Conservation (phyloP, 1,284 basidiomycete species). For the Puccinia coronata region DNA sequence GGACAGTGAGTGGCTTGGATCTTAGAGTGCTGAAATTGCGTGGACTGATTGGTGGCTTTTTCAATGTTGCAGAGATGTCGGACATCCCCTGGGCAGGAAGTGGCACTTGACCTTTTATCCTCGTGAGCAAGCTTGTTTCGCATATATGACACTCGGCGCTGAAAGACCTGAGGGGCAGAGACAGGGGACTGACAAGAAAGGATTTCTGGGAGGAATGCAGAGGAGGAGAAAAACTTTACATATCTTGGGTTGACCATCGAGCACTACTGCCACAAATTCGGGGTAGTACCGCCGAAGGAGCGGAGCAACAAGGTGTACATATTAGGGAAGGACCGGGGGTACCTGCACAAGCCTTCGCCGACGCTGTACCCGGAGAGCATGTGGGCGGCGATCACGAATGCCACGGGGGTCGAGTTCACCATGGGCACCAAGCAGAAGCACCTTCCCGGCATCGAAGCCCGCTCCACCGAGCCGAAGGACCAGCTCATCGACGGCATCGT, state of each 20-base stretch:
- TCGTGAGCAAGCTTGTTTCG: constrained; percentile 22
- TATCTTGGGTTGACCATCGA: constrained; percentile 47
- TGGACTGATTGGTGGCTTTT: no score
- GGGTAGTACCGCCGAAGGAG: constrained; percentile 14
- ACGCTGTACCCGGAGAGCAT: neutral
- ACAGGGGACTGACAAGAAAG: no score
- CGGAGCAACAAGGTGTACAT: constrained; percentile 44
- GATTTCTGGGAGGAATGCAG: no score
- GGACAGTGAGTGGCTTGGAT: constrained; percentile 34
- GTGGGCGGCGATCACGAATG: constrained; percentile 18
- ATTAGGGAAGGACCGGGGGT: constrained; percentile 29
- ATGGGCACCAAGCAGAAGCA: constrained; percentile 34
- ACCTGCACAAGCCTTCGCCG: constrained; percentile 32
- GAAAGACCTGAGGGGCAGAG: no score
- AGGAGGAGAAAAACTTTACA: constrained; percentile 32
- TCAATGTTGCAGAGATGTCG: constrained; percentile 24
- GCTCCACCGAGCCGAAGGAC: neutral
- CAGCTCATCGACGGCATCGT: constrained; percentile 1
- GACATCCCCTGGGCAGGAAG: constrained; percentile 34
- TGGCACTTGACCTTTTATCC: constrained; percentile 49
- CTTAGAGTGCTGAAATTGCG: neutral
- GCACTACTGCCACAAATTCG: constrained; percentile 37
- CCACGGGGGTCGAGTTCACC: constrained; percentile 37
- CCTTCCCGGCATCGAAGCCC: neutral
- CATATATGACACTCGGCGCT: no score